Evolutionary conservation across 106 monocot genomes (phyloP).

Genomic region (Gastrodia elata): DNA sequence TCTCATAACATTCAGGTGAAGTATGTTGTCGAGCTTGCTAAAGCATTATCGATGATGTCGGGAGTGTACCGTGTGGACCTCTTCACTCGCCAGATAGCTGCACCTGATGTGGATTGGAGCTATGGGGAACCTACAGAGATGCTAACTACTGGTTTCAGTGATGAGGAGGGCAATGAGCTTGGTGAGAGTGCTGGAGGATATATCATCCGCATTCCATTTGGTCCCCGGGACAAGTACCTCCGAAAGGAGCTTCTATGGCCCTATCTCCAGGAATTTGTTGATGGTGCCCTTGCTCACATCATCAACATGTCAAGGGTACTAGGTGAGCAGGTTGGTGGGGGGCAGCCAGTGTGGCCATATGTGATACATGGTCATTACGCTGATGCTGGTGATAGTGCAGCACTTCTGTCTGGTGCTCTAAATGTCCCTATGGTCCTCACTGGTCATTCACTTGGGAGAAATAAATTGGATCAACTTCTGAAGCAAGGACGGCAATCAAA

Average conservation of each 20-base stretch:
- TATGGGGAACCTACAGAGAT: conserved; percentile 95
- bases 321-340: conserved; percentile 79
- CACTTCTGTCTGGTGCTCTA: conserved; percentile 80
- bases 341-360: conserved; percentile 84
- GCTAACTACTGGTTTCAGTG: conserved; percentile 58
- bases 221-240: conserved; percentile 64
- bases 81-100: conserved; percentile 85
- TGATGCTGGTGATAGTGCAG: conserved; percentile 90
- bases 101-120: conserved; percentile 94
- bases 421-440: conserved; percentile 98
- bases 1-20: conserved; percentile 48
- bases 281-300: conserved; percentile 74
- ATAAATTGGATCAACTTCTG: conserved; percentile 83
- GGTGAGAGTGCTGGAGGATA: conserved; percentile 95
- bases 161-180: conserved; percentile 50
- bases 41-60: conserved; percentile 85
- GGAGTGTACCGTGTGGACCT: conserved; percentile 92
- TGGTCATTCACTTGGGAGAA: conserved; percentile 88
- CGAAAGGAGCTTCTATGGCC: conserved; percentile 87
- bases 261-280: conserved; percentile 84
- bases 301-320: conserved; percentile 86
- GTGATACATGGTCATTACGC: conserved; percentile 95
- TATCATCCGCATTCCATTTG: conserved; percentile 78
- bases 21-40: conserved; percentile 88
- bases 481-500: conserved; percentile 82